phyloP scores from a whole-genome alignment of 2,329 filamentous ascomycete species.

The Calonectria pseudoreteaudii region DNA sequence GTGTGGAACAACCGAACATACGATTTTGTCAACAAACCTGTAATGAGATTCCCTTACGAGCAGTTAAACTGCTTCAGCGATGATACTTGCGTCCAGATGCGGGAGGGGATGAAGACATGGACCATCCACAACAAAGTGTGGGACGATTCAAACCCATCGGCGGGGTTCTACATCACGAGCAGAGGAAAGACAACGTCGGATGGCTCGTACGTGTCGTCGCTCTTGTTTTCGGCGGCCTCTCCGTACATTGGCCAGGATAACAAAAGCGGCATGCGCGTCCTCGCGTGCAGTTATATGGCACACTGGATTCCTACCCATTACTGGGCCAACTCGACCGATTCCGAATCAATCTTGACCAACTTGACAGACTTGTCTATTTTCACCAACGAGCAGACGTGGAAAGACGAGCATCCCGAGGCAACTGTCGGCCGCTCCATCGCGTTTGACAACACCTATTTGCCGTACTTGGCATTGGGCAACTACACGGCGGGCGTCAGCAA shows the following conservation, averaged over 20 bases:
- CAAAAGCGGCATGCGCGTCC: not conserved
- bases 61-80: not conserved
- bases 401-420: not conserved
- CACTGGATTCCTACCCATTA: not conserved
- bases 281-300: not conserved
- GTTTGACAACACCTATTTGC: not conserved
- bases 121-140: not conserved
- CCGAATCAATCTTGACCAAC: not conserved
- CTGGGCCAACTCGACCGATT: conserved; percentile 2
- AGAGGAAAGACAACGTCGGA: not conserved
- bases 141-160: not conserved
- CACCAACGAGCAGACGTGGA: not conserved
- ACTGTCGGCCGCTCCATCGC: not conserved
- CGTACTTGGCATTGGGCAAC: not conserved
- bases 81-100: not conserved
- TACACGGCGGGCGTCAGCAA: not conserved
- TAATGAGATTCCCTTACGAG: not conserved
- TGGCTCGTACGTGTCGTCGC: not conserved
- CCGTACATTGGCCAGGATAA: not conserved
- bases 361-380: not conserved
- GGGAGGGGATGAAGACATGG: not conserved
- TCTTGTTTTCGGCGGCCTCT: not conserved
- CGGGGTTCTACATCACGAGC: not conserved
- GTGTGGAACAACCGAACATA: not conserved
- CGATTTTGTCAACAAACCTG: not conserved